Conservation (phyloP, 306 rosid species). For the Gleditsia sinensis region DNA sequence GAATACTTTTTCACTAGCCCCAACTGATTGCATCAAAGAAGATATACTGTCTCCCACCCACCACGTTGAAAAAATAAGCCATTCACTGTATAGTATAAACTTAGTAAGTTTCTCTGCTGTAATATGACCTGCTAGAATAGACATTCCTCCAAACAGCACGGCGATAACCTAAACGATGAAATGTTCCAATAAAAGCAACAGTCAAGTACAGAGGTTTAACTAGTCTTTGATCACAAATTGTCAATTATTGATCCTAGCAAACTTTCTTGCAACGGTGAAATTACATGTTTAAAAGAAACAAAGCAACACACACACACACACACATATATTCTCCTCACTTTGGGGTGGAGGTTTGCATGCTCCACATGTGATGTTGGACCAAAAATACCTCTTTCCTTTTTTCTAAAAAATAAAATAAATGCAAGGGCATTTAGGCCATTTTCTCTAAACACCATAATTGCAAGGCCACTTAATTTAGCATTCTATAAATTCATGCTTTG, state of each 20-base stretch:
- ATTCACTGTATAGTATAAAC: constrained; percentile 93
- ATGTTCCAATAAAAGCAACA: constrained; percentile 35
- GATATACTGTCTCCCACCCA: constrained; percentile 97
- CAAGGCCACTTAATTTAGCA: neutral
- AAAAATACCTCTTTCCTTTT: neutral
- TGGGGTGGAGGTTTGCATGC: neutral
- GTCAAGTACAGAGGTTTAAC: constrained; percentile 38
- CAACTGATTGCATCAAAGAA: constrained; percentile 93
- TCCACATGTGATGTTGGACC: neutral
- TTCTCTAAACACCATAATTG: neutral
- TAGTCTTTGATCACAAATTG: constrained; percentile 10
- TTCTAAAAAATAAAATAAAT: neutral
- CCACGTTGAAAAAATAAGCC: constrained; percentile 97
- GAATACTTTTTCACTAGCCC: constrained; percentile 98
- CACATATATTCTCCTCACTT: neutral
- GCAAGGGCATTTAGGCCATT: neutral
- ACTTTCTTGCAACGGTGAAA: neutral
- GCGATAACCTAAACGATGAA: constrained; percentile 68
- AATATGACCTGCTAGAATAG: constrained; percentile 84
- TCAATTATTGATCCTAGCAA: constrained; percentile 12
- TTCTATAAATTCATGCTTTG: neutral
- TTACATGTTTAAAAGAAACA: constrained; percentile 8
- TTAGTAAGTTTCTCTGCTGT: constrained; percentile 97
- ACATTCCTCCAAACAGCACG: constrained; percentile 89
- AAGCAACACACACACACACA: neutral